Evolutionary conservation across 1,139 yeast genomes (phyloP).

Genomic region (Lodderomyces parapsilosis): DNA sequence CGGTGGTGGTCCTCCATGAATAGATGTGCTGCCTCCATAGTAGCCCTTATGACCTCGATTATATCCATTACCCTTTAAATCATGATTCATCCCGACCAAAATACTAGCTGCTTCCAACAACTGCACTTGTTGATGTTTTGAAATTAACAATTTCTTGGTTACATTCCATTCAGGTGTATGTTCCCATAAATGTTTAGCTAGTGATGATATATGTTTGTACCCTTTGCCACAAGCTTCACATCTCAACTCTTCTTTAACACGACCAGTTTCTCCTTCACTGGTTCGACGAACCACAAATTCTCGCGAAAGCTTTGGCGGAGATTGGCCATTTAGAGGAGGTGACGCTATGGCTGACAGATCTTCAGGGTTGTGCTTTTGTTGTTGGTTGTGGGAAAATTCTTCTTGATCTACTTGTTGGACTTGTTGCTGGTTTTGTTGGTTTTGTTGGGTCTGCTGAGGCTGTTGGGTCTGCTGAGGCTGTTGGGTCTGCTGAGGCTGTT

Average conservation of each 20-base stretch:
- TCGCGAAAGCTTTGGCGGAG: slow-evolving; percentile 53
- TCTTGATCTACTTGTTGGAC: background rate
- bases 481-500: background rate
- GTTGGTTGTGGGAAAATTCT: too few species aligned
- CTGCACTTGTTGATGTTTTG: slow-evolving; percentile 92
- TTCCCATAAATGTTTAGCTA: slow-evolving; percentile 72
- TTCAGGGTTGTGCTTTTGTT: background rate
- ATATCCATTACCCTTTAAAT: background rate
- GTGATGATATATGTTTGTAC: slow-evolving; percentile 78
- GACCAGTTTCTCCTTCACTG: slow-evolving; percentile 82
- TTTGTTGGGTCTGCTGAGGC: background rate
- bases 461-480: slow-evolving; percentile 3
- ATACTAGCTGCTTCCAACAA: slow-evolving; percentile 85
- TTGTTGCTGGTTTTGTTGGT: background rate
- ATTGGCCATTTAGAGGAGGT: slow-evolving; percentile 10
- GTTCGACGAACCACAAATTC: slow-evolving; percentile 80
- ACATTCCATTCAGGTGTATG: slow-evolving; percentile 93
- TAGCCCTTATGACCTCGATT: background rate
- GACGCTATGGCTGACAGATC: slow-evolving; percentile 4
- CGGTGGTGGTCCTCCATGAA: slow-evolving; percentile 4
- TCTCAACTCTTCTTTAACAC: slow-evolving; percentile 77
- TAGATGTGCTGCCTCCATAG: background rate
- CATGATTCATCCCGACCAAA: slow-evolving; percentile 75
- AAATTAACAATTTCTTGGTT: slow-evolving; percentile 72
- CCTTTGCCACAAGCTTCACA: slow-evolving; percentile 93